Evolutionary conservation across 2,329 filamentous ascomycete genomes (phyloP).

Genomic region (Paradendryphiella salina): DNA sequence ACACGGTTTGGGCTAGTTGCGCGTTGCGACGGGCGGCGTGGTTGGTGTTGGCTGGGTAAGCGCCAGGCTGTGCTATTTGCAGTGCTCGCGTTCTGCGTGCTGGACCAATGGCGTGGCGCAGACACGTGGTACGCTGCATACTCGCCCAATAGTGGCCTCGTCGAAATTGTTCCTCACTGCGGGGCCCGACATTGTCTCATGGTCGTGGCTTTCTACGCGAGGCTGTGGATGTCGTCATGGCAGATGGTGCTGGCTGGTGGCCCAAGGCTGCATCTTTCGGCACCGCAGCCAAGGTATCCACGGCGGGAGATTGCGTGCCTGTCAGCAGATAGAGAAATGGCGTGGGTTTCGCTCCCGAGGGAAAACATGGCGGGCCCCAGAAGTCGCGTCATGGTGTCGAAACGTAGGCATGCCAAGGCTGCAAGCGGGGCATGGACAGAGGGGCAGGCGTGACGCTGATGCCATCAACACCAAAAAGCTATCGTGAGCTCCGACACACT

Average conservation of each 20-base stretch:
- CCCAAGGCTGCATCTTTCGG: no score
- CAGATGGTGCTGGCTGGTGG: background rate
- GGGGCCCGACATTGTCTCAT: constrained; percentile 10
- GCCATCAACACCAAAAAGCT: constrained; percentile 42
- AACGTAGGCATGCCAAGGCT: constrained; percentile 21
- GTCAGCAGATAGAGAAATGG: no score
- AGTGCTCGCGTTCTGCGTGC: constrained; percentile 25
- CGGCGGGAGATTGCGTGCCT: no score
- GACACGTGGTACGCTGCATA: constrained; percentile 30
- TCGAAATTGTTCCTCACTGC: constrained; percentile 7
- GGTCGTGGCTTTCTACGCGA: constrained; percentile 2
- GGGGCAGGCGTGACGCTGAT: constrained; percentile 25
- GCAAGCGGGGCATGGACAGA: constrained; percentile 17
- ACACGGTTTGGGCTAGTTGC: constrained; percentile 26
- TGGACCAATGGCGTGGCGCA: constrained; percentile 32
- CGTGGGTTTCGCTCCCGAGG: no score
- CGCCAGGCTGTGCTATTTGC: constrained; percentile 40
- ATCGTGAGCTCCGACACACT: constrained; percentile 35
- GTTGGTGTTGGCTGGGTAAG: constrained; percentile 40
- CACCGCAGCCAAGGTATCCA: no score
- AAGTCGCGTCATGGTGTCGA: no score
- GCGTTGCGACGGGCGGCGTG: constrained; percentile 31
- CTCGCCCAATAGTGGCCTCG: constrained; percentile 32
- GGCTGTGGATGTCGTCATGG: constrained; percentile 14
- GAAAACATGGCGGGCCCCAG: no score